A percentile compares a stretch with the other conserved stretches of the same genome.
phyloP scores from a whole-genome alignment of 345 rosid species.

The Lumnitzera racemosa region DNA sequence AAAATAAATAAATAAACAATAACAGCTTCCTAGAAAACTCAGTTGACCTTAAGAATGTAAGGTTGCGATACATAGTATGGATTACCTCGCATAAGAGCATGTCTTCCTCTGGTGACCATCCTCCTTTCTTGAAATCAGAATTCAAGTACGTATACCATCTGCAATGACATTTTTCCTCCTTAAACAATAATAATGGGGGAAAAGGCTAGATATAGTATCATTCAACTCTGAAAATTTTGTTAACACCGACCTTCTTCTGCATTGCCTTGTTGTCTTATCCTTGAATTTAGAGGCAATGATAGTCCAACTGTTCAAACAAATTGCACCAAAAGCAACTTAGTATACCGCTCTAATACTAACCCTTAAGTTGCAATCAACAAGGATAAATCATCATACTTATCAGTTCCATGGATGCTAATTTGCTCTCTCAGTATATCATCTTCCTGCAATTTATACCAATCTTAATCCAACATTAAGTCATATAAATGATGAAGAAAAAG shows the following conservation, averaged over 20 bases:
- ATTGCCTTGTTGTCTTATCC: conserved; percentile 95
- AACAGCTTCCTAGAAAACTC: too few relatives aligned
- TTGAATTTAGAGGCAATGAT: conserved; percentile 85
- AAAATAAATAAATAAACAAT: too few relatives aligned
- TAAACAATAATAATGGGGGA: neutral
- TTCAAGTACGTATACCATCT: conserved; percentile 97
- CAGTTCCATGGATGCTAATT: conserved; percentile 77
- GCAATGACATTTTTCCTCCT: conserved; percentile 11
- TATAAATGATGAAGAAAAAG: conserved; percentile 2
- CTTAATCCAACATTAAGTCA: conserved; percentile 14
- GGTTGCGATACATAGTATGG: neutral
- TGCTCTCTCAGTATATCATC: conserved; percentile 89
- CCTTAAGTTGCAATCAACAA: neutral
- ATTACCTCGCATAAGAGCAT: conserved; percentile 88
- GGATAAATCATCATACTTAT: conserved; percentile 45
- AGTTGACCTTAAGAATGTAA: neutral
- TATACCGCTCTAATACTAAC: neutral
- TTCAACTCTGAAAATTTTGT: too few relatives aligned
- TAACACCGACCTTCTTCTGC: conserved; percentile 73
- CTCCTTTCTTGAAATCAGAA: conserved; percentile 99
- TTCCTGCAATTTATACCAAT: conserved; percentile 42
- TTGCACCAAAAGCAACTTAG: neutral
- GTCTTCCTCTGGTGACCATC: conserved; percentile 99
- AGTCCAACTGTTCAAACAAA: conserved; percentile 64
- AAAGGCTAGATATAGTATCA: neutral